Evolutionary conservation across 805 yeast genomes (phyloP), one percentile per base, ranked within the genome.

Genomic region (Alloascoidea hylecoeti): DNA sequence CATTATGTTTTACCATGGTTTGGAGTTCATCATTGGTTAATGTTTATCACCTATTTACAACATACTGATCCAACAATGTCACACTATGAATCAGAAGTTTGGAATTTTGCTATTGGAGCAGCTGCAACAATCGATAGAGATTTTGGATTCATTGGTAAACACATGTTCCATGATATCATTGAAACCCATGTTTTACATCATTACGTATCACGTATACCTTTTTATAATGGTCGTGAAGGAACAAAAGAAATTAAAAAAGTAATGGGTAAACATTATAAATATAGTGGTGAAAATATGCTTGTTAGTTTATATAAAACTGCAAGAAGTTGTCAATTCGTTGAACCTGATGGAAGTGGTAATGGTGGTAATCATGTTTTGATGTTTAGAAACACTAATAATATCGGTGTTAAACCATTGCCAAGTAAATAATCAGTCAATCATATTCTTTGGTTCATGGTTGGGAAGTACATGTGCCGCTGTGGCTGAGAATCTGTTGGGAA

Each of bases 121-220:
- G 89, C 92, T 40, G 82, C 89, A 42, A 83, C 94, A 41, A 75
- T 83, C 44, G 95, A 83, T 59, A 67, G 95, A 52, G 75, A 81
- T 52, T 78, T 81, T 53, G 88, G 89, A 18, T 78, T 82, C 53
- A 64, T 79, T 44, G 95, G 95, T 41, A 64, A 71, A 53, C 71
- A 72, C 67, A 63, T 80, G 50, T 78, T 83, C 75, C 95, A 83
- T 59, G 94, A 81, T 56, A 83, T 83, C 52, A 82, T 82, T 52
- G 95, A 83, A 63, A 84, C 94, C 39, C 95, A 83, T 55, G 94
- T 84, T 39, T 68, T 79, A 50, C 95, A 83, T 62, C 95, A 83
- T 61, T 83, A 71, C 57, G 76, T 72, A 44, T 77, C 88, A 5
- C 67, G 94, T 57, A 81, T 83, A 46, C 95, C 95, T 36, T 84